Base-by-base conservation (phyloP, 169 alveolate genomes). In the Besnoitia besnoiti region DNA sequence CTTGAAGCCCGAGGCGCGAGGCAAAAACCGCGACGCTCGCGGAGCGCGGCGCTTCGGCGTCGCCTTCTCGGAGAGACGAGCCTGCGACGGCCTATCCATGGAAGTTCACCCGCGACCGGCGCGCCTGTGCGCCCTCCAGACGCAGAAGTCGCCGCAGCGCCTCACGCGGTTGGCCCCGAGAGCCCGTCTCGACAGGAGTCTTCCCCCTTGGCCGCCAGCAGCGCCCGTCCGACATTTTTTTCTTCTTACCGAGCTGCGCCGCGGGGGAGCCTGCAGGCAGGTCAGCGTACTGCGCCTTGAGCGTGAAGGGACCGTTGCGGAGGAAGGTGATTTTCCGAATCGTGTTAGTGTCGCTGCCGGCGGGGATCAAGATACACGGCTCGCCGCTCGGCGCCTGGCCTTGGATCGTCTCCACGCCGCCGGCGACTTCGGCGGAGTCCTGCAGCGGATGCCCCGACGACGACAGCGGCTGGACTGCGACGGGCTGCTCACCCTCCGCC, bases 271-370 rank as follows among this genome's bases (percentile, higher is more conserved):
- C 50, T 40, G 46, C 33, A 55, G 44, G 76, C 42, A 55, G 33
- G 40, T 91, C 85, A 12, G 80, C 40, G 47, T 91, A 91, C 14
- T 55, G 77, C 33, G 91, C 94, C 50, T 47, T 77, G 49, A 91
- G 51, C 5, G 85, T 88, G 82, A 91, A 91, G 33, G 94, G 44
- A 27, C 76, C 91, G 40, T 33, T 62, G 33, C 94, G 85, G n/a
- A 89, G 27, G 55, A 89, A 89, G 5, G 93, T 89, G 49, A 89
- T 75, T 50, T 89, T 89, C 33, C 88, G 33, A n/a, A 91, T 37
- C 37, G 89, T 84, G 61, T 91, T 85, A 5, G 91, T 76, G 16
- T 88, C 85, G 0, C 91, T 73, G 37, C 94, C 85, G 33, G 85
- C 59, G 4, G 85, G 94, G 39, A 91, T 50, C 12, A 59, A 55